phyloP scores from a whole-genome alignment of 23 red algal genomes.

The Gracilariopsis chorda region DNA sequence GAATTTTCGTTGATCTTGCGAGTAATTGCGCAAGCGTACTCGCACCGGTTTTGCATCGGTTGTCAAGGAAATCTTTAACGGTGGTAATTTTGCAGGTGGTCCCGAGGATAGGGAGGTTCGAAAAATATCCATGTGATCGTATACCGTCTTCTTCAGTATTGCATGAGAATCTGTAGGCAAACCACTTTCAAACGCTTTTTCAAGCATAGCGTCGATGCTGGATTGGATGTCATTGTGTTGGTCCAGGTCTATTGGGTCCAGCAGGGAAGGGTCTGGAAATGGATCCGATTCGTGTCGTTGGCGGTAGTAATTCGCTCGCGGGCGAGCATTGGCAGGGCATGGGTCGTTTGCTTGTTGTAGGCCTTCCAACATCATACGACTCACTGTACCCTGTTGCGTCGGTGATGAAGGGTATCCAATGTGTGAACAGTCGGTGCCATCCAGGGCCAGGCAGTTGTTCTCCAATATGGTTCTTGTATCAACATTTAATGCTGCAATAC shows the following conservation, averaged over 20 bases:
- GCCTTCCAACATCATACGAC: conserved; percentile 3
- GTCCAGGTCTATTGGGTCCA: conserved; percentile 29
- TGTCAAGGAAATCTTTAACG: not conserved
- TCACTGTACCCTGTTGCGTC: not conserved
- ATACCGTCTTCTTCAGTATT: not conserved
- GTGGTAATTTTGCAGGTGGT: not conserved
- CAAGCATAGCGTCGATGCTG: not conserved
- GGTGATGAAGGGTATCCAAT: conserved; percentile 3
- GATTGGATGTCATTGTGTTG: conserved; percentile 12
- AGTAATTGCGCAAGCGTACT: too few relatives aligned
- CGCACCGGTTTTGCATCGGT: not conserved
- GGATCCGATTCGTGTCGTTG: not conserved
- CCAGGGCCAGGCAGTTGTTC: not conserved
- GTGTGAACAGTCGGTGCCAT: conserved; percentile 44
- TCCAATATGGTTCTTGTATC: conserved; percentile 31
- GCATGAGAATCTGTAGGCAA: not conserved
- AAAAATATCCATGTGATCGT: conserved; percentile 11
- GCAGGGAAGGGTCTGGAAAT: conserved; percentile 17
- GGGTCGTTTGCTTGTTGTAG: too few relatives aligned
- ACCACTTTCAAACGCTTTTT: not conserved
- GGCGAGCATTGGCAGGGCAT: not conserved
- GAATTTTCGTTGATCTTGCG: too few relatives aligned
- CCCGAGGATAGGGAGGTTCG: conserved; percentile 7
- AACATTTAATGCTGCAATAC: conserved; percentile 10
- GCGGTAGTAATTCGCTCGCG: conserved; percentile 15